Base-by-base conservation (phyloP, 768 basidiomycete species). In the Antrodiella citrinella region DNA sequence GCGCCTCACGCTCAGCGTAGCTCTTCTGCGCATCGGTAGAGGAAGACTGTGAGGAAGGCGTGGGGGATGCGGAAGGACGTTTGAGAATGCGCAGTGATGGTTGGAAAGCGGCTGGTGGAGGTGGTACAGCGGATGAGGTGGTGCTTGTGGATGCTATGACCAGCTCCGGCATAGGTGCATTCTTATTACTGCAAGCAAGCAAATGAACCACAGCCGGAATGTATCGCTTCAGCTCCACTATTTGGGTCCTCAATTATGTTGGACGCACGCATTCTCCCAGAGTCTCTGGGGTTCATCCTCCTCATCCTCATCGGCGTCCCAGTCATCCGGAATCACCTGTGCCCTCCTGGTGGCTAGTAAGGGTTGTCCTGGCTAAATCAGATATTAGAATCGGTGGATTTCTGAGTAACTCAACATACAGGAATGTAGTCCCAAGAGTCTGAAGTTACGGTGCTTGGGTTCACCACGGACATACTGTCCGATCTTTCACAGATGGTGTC, bases 251-350 rank as follows among this genome's bases (percentile, higher is more conserved):
- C n/a, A n/a, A 35, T 35, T 35, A 7, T 35, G 30, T 35, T 7
- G 15, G 26, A 72, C 84, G 67, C 61, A 87, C 86, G 86, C 86
- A 56, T 78, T 72, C 51, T 81, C 75, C 86, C 86, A 88, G 47
- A 87, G 69, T 48, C 68, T 72, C 59, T 70, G 74, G 25, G 73
- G 78, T 39, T 74, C 75, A 0, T 65, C 67, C 5, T 62, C 63
- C 12, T 71, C 70, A 7, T 72, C 74, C 2, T 76, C 72, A 0
- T 75, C 79, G 0, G 76, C 72, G 4, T 84, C 82, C 82, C 82
- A 84, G 57, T 80, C 78, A 53, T 82, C 78, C 13, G 45, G 26
- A 15, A 38, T 38, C 15, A 23, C 18, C 39, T n/a, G 25, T 55
- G 42, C 38, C n/a, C 18, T 43, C 15, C 18, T 22, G 41, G 7